phyloP scores from a whole-genome alignment of 306 rosid species.

The Citrullus mucosospermus region DNA sequence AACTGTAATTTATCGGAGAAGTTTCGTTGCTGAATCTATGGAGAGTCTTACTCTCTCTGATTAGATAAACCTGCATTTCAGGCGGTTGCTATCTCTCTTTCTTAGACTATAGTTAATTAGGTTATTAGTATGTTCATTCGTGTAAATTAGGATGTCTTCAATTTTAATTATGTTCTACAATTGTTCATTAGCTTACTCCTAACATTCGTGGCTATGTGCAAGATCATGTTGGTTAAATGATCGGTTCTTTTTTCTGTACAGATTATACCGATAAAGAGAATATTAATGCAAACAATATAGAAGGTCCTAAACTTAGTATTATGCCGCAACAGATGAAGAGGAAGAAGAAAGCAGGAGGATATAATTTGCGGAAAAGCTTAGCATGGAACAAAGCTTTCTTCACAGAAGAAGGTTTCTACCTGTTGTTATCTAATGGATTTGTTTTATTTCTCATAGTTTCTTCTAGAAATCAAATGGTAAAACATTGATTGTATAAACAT shows the following conservation, averaged over 20 bases:
- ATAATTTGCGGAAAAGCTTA: slow-evolving; percentile 80
- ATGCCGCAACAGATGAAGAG: slow-evolving; percentile 68
- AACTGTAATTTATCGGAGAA: not conserved
- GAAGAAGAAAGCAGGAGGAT: slow-evolving; percentile 67
- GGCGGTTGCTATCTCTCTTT: not conserved
- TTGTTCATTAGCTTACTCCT: not conserved
- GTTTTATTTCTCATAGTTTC: not conserved
- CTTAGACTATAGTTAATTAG: not conserved
- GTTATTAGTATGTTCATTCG: not conserved
- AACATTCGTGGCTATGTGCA: not conserved
- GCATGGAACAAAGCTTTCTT: slow-evolving; percentile 95
- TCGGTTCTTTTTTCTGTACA: not conserved
- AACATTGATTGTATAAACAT: not conserved
- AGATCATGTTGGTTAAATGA: slow-evolving; percentile 10
- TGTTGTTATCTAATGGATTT: not conserved
- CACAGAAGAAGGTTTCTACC: slow-evolving; percentile 54
- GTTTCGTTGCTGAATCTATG: not conserved
- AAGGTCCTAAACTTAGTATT: slow-evolving; percentile 38
- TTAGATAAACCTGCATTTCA: not conserved
- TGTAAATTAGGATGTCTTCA: not conserved
- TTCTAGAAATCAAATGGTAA: not conserved
- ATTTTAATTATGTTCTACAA: not conserved
- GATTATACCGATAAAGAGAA: slow-evolving; percentile 33
- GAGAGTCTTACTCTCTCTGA: not conserved
- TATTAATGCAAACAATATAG: slow-evolving; percentile 22